Evolutionary conservation across 495 filamentous ascomycete genomes (phyloP).

Genomic region (Daldinia loculata): DNA sequence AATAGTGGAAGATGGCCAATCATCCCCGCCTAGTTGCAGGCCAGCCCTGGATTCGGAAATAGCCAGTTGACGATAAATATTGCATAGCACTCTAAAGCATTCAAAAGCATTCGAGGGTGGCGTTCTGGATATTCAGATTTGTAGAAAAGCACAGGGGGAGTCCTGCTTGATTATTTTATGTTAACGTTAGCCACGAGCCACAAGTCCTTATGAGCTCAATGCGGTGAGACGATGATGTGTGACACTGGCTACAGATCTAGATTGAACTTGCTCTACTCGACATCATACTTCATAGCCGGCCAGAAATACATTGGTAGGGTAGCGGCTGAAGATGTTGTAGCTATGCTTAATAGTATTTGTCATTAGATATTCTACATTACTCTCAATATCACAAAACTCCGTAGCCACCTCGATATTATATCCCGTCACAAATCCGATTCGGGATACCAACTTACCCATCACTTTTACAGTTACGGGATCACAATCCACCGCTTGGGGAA

Average conservation of each 20-base stretch:
- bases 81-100: constrained; percentile 16
- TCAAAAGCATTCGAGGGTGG: constrained; percentile 5
- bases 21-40: background rate
- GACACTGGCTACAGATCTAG: background rate
- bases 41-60: background rate
- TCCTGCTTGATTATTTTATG: constrained; percentile 4
- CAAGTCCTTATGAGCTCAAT: background rate
- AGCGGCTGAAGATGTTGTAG: background rate
- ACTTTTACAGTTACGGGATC: constrained; percentile 8
- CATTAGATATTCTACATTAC: background rate
- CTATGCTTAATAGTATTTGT: too few relatives aligned
- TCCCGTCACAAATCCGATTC: background rate
- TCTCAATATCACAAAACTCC: background rate
- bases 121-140: constrained; percentile 18
- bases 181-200: background rate
- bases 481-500: background rate
- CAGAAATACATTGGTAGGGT: background rate
- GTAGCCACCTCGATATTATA: background rate
- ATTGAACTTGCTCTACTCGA: background rate
- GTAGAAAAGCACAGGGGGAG: constrained; percentile 21
- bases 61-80: constrained; percentile 11
- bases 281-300: background rate
- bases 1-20: background rate
- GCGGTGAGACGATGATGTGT: background rate
- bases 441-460: background rate